Conservation (phyloP, 1,139 yeast species). For the Taphrina flavorubra region DNA sequence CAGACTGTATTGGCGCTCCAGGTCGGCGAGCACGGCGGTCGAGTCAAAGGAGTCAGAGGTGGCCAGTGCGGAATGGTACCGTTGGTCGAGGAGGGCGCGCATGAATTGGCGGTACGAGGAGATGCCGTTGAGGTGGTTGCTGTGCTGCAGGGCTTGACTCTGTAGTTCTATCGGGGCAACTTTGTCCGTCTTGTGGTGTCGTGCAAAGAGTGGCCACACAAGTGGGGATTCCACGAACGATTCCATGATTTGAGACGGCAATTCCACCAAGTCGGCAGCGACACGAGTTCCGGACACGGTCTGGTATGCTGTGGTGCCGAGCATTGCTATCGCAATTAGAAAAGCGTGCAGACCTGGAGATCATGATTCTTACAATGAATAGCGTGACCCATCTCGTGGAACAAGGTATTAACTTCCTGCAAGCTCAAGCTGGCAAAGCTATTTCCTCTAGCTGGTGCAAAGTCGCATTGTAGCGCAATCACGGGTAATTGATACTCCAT, state of each 20-base stretch:
- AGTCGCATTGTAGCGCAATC: constrained; percentile 86
- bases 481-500: constrained; percentile 79
- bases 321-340: constrained; percentile 60
- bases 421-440: constrained; percentile 62
- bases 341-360: background rate
- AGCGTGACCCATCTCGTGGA: constrained; percentile 99
- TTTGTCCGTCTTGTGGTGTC: constrained; percentile 72
- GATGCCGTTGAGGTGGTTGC: constrained; percentile 64
- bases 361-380: constrained; percentile 64
- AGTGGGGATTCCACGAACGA: constrained; percentile 82
- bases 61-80: constrained; percentile 61
- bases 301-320: constrained; percentile 86
- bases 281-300: constrained; percentile 95
- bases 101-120: constrained; percentile 87
- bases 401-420: constrained; percentile 86
- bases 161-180: constrained; percentile 62
- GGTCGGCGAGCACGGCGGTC: constrained; percentile 65
- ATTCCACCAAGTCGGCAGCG: constrained; percentile 93
- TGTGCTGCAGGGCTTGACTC: constrained; percentile 60
- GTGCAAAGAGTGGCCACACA: constrained; percentile 74
- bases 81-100: constrained; percentile 88
- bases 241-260: constrained; percentile 95
- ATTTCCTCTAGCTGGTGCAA: constrained; percentile 51
- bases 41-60: constrained; percentile 56
- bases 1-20: constrained; percentile 55